These are phyloP conservation scores for Geranium rotundifolium DNA, from an alignment of 345 rosid species.

Conservation along the genomic window DNA sequence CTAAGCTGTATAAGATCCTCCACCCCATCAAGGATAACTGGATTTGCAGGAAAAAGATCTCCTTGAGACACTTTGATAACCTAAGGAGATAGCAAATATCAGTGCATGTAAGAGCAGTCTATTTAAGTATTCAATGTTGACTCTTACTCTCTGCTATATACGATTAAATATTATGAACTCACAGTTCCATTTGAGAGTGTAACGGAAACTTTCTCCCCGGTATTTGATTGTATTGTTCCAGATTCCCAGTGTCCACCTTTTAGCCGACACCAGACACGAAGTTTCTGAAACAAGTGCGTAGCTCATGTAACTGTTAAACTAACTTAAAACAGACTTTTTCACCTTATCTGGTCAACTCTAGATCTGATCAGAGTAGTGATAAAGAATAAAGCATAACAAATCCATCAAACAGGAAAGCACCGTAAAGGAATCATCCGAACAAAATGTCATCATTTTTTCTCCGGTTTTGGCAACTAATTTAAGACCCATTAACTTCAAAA, in stretches of 20 bases:
- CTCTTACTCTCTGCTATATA: too few species aligned
- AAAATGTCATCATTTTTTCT: too few species aligned
- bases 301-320: not conserved
- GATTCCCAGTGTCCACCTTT: constrained; percentile 54
- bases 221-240: constrained; percentile 67
- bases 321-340: not conserved
- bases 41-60: constrained; percentile 89
- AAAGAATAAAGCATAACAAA: not conserved
- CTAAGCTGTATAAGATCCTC: constrained; percentile 88
- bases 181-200: constrained; percentile 58
- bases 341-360: not conserved
- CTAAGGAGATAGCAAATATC: constrained; percentile 26
- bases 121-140: constrained; percentile 9
- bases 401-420: not conserved
- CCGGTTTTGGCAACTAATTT: not conserved
- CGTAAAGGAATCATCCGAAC: too few species aligned
- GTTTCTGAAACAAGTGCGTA: constrained; percentile 44
- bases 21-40: constrained; percentile 74
- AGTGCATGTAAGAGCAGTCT: constrained; percentile 16
- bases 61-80: constrained; percentile 58
- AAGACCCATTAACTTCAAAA: not conserved
- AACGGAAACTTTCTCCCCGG: constrained; percentile 54
- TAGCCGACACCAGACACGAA: constrained; percentile 71
- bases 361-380: not conserved
- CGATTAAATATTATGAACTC: constrained; percentile 17